Evolutionary conservation across 306 rosid species (phyloP).

Genomic region (Ziziphus jujuba): DNA sequence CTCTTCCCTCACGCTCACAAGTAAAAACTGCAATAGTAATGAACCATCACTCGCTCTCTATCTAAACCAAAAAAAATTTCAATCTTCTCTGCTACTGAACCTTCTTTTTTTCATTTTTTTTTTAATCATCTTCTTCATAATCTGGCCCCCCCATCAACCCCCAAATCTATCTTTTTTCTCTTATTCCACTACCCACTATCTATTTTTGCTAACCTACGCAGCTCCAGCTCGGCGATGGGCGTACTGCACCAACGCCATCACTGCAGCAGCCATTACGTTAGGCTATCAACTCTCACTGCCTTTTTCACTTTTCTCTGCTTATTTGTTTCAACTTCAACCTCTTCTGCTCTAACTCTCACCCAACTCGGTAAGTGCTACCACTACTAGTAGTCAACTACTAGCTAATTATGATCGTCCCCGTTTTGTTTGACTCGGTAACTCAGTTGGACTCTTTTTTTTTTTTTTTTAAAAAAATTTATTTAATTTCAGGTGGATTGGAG

Average conservation of each 20-base stretch:
- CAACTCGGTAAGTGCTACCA: constrained; percentile 38
- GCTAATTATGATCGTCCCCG: not conserved
- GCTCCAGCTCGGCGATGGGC: constrained; percentile 52
- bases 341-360: not conserved
- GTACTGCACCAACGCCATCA: constrained; percentile 22
- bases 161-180: not conserved
- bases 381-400: too few relatives aligned
- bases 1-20: constrained; percentile 30
- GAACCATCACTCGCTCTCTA: constrained; percentile 14
- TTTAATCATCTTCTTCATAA: not conserved
- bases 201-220: constrained; percentile 27
- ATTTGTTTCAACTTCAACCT: constrained; percentile 41
- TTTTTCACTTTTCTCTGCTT: constrained; percentile 55
- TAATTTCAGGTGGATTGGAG: constrained; percentile 23
- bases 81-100: not conserved
- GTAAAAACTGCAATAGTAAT: constrained; percentile 30
- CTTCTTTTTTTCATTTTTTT: not conserved
- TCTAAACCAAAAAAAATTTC: not conserved
- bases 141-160: not conserved
- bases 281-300: constrained; percentile 41
- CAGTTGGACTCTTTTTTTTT: not conserved
- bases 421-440: not conserved
- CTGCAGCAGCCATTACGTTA: not conserved
- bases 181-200: not conserved
- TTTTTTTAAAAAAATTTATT: too few relatives aligned